A percentile compares a stretch with the other conserved stretches of the same genome.
Conservation (phyloP, 176 grass and related monocot species). For the Pharus latifolius region DNA sequence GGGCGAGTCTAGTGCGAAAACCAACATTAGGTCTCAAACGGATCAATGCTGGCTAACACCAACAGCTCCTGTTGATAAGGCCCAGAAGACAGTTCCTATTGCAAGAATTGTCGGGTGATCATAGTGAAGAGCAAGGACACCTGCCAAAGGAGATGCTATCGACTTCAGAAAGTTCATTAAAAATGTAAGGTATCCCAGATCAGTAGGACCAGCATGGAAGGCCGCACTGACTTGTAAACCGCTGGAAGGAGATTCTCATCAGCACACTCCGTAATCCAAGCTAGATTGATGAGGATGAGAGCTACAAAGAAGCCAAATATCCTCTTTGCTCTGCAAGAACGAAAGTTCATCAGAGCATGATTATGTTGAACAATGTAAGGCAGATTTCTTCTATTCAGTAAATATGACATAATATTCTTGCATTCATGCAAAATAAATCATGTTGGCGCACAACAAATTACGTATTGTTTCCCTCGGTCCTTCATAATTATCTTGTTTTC, state of each 20-base stretch:
- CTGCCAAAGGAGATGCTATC: conserved; percentile 74
- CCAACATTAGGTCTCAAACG: no score
- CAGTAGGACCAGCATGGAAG: conserved; percentile 78
- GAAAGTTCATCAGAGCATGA: background rate
- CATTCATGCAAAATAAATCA: background rate
- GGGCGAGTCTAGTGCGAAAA: no score
- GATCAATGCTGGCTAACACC: conserved; percentile 66
- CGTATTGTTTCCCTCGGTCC: background rate
- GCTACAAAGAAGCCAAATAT: conserved; percentile 88
- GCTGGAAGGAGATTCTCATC: conserved; percentile 91
- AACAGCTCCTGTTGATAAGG: conserved; percentile 74
- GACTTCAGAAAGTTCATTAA: conserved; percentile 84
- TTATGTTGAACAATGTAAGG: background rate
- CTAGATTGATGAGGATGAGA: conserved; percentile 89
- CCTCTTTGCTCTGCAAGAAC: conserved; percentile 58
- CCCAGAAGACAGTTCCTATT: conserved; percentile 75
- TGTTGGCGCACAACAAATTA: background rate
- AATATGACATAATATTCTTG: background rate
- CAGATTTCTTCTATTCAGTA: background rate
- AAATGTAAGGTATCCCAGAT: conserved; percentile 91
- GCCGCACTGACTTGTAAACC: conserved; percentile 92
- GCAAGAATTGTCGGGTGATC: conserved; percentile 73
- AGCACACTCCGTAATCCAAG: conserved; percentile 79
- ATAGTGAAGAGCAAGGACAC: conserved; percentile 70
- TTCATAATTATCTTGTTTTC: background rate